Percentiles rank a stretch among this genome's conserved stretches.
Evolutionary conservation across 2,329 filamentous ascomycete genomes (phyloP).

Genomic region (Calonectria multiphialidica): DNA sequence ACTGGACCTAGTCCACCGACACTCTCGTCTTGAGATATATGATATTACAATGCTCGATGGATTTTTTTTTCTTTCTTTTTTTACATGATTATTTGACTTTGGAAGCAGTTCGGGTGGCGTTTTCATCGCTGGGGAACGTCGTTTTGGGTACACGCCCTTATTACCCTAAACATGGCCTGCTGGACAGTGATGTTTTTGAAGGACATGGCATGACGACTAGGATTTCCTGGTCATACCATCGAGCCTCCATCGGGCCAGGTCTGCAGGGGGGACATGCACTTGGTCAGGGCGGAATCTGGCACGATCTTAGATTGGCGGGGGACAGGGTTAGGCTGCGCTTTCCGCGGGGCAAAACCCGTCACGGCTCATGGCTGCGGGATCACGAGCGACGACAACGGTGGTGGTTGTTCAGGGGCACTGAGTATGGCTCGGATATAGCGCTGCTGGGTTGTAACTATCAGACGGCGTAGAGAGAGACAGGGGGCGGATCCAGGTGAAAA

Average conservation of each 20-base stretch:
- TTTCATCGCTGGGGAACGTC: too few relatives aligned
- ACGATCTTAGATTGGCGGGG: conserved; percentile 40
- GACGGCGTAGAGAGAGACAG: not conserved
- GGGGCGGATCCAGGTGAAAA: too few relatives aligned
- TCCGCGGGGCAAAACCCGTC: conserved; percentile 27
- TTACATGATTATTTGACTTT: too few relatives aligned
- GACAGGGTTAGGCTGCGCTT: conserved; percentile 8
- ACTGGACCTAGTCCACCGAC: too few relatives aligned
- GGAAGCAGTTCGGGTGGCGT: too few relatives aligned
- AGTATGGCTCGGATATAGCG: not conserved
- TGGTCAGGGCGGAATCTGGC: conserved; percentile 31
- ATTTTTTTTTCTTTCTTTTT: too few relatives aligned
- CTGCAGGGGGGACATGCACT: not conserved
- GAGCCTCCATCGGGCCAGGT: conserved; percentile 23
- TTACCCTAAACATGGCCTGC: too few relatives aligned
- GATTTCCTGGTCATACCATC: not conserved
- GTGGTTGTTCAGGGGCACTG: not conserved
- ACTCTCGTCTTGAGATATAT: too few relatives aligned
- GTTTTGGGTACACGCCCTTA: too few relatives aligned
- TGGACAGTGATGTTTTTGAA: too few relatives aligned
- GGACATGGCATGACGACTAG: not conserved
- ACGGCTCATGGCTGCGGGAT: not conserved
- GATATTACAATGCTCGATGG: too few relatives aligned
- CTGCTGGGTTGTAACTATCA: not conserved
- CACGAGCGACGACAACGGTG: not conserved